These are phyloP conservation scores for Botrytis fragariae DNA, from an alignment of 2,329 filamentous ascomycete genomes.

Conservation along the genomic window DNA sequence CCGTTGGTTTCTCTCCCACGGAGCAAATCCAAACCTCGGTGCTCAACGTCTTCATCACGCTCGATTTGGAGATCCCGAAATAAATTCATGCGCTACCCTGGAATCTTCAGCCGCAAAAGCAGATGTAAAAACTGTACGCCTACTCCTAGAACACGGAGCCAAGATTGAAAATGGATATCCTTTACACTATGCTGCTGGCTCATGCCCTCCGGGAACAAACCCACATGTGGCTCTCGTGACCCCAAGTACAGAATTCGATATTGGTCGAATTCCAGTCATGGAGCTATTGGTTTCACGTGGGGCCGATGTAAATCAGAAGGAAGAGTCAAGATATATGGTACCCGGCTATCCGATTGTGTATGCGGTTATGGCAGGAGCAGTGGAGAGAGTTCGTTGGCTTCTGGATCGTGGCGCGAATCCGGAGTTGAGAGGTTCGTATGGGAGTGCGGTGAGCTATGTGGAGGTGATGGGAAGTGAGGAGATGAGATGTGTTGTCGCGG, in stretches of 20 bases:
- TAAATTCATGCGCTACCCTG: neutral
- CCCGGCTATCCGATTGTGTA: neutral
- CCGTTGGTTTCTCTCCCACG: neutral
- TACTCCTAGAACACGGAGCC: neutral
- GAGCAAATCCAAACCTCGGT: slow-evolving; percentile 1
- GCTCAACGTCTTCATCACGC: neutral
- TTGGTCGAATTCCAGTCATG: neutral
- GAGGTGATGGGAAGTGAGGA: neutral
- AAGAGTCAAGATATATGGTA: neutral
- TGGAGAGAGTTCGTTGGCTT: slow-evolving; percentile 16
- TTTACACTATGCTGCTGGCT: neutral
- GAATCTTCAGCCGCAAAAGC: neutral
- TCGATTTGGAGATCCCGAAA: neutral
- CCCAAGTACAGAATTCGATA: neutral
- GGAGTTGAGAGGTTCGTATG: neutral
- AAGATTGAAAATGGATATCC: neutral
- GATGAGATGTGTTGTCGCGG: neutral
- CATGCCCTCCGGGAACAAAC: neutral
- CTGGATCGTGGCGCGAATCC: slow-evolving; percentile 16
- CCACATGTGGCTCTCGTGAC: neutral
- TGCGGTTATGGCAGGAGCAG: neutral
- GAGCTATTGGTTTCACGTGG: neutral
- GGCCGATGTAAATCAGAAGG: neutral
- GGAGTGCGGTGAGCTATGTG: neutral
- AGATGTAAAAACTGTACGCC: neutral